Base-by-base conservation (phyloP, 768 basidiomycete genomes). In the Boletus reticulatus region DNA sequence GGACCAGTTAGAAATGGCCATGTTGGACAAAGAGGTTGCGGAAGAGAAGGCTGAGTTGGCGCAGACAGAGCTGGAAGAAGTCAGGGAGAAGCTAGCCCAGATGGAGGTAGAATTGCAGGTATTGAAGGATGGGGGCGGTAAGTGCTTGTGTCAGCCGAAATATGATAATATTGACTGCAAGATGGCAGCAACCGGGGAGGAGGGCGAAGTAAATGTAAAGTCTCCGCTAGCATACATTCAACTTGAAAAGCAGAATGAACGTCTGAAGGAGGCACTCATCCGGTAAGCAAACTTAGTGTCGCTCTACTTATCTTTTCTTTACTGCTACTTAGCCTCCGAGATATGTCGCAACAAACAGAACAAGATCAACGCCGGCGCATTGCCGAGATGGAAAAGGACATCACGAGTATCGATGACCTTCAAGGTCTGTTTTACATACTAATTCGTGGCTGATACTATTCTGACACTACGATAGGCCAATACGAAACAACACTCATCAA, bases 11-110 rank as follows among this genome's bases (percentile, higher is more conserved):
- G 97, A 99, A 75, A 94, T 98, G 88, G 80, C 85, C 4, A 91
- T 91, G 81, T 73, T 99, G 62, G 97, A 99, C 69, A 94, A 93
- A 73, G 97, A 99, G 70, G 85, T 98, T 38, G 95, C 96, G 0
- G 97, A 98, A 67, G 96, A 98, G 71, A 84, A 84, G 56, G 87
- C 90, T 0, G 96, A 98, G 70, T 67, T 83, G 3, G 87, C 87
- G 0, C 87, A 93, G 67, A 71, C 78, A 0, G 93, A 94, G 66
- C 65, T 94, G 48, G 92, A 90, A 62, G 88, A 87, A 50, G 66
- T 88, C 55, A 88, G 80, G 63, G 96, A 98, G 72, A 82, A 79
- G 61, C 58, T 92, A 46, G 91, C 89, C 7, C 82, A 88, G 44
- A 60, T 88, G 31, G 89, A 97, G 66, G 87, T 97, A 14, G 95